Percentiles rank a stretch among this genome's conserved stretches.
These are phyloP conservation scores for carrot (Daucus carota) DNA, from an alignment of 129 eudicot species.

Conservation along the genomic window DH1_v3.0 NC_030381.2:24992501-24993000, in stretches of 20 bases:
- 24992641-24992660: conserved; percentile 22
- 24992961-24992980: too few relatives aligned
- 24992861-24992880: conserved; percentile 96
- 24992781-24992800: conserved; percentile 84
- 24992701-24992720: conserved; percentile 42
- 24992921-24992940: background rate
- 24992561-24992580: too few relatives aligned
- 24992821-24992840: conserved; percentile 70
- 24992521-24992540: too few relatives aligned
- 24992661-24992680: conserved; percentile 44
- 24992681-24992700: conserved; percentile 61
- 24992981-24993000: background rate
- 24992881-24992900: conserved; percentile 76
- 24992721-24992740: conserved; percentile 35
- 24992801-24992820: conserved; percentile 70
- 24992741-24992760: background rate
- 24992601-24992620: background rate
- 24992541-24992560: too few relatives aligned
- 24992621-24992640: background rate
- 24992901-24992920: conserved; percentile 63
- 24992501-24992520: too few relatives aligned
- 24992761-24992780: conserved; percentile 19
- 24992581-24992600: background rate
- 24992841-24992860: conserved; percentile 55
- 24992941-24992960: background rate